A percentile compares a stretch with the other conserved stretches of the same genome.
Evolutionary conservation across 1,139 yeast genomes (phyloP).

Genomic region (Taiozyma sp.): DNA sequence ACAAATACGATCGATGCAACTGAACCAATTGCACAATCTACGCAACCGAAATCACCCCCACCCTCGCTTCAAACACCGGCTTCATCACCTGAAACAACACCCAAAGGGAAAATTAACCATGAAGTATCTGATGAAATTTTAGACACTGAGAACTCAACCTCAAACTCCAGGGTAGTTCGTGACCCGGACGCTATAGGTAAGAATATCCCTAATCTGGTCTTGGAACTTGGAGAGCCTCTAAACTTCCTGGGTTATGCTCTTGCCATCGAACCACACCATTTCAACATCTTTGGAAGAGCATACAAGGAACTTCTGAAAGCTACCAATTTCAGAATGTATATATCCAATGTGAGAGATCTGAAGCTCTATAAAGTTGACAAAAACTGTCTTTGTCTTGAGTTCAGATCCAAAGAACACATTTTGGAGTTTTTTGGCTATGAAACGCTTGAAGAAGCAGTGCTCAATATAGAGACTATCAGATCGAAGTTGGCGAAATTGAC

Average conservation of each 20-base stretch:
- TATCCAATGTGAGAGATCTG: slow-evolving; percentile 10
- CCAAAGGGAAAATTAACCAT: background rate
- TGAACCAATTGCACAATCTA: background rate
- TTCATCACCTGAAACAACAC: background rate
- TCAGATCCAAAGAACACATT: slow-evolving; percentile 9
- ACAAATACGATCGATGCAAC: background rate
- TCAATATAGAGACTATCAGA: background rate
- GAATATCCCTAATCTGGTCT: background rate
- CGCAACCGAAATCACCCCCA: background rate
- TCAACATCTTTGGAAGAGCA: slow-evolving; percentile 10
- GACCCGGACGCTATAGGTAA: slow-evolving; percentile 5
- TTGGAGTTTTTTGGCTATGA: slow-evolving; percentile 11
- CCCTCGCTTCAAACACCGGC: background rate
- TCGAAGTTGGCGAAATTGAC: slow-evolving; percentile 3
- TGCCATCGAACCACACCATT: slow-evolving; percentile 13
- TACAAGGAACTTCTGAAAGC: slow-evolving; percentile 7
- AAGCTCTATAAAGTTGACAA: slow-evolving; percentile 7
- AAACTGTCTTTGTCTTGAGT: slow-evolving; percentile 14
- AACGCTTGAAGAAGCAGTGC: slow-evolving; percentile 3
- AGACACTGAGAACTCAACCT: background rate
- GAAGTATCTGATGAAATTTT: background rate
- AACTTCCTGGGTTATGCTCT: slow-evolving; percentile 11
- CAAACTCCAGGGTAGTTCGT: background rate
- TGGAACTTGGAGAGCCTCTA: background rate
- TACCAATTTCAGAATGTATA: slow-evolving; percentile 12